These are phyloP conservation scores for Teratosphaeriaceae sp. DNA, from an alignment of 2,329 filamentous ascomycete genomes.

Conservation along the genomic window DNA sequence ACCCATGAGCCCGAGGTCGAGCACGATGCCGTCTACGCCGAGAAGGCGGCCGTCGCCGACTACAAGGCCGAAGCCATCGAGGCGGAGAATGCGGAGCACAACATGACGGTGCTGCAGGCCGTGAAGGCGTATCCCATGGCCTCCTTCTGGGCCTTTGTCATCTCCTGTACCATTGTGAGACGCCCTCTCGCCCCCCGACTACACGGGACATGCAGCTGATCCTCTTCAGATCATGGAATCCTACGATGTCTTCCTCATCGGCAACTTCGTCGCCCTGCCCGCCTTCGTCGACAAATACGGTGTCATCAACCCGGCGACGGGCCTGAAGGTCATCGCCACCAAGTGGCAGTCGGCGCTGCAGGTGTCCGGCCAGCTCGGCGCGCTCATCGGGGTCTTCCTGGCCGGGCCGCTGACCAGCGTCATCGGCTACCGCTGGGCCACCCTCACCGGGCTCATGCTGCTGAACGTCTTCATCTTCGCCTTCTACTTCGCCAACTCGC, in stretches of 20 bases:
- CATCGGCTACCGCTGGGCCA: constrained; percentile 55
- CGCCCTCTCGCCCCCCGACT: neutral
- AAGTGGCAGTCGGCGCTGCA: constrained; percentile 55
- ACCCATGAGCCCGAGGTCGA: constrained; percentile 1
- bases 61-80: constrained; percentile 51
- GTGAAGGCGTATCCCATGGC: constrained; percentile 48
- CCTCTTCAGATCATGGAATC: constrained; percentile 55
- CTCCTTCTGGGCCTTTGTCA: constrained; percentile 49
- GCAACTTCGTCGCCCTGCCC: constrained; percentile 50
- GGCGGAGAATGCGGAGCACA: constrained; percentile 49
- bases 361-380: constrained; percentile 50
- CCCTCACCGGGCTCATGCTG: constrained; percentile 48
- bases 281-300: constrained; percentile 45
- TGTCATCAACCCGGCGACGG: constrained; percentile 20
- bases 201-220: constrained; percentile 12
- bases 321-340: constrained; percentile 39
- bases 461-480: constrained; percentile 56
- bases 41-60: constrained; percentile 26
- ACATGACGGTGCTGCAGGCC: constrained; percentile 45
- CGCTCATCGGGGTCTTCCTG: constrained; percentile 53
- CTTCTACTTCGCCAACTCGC: constrained; percentile 50
- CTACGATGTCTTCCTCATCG: constrained; percentile 56
- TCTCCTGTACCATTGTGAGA: constrained; percentile 51
- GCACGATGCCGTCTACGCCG: constrained; percentile 2
- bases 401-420: constrained; percentile 54